phyloP scores from a whole-genome alignment of 208 protist species.

The Leishmania gerbilli region DNA sequence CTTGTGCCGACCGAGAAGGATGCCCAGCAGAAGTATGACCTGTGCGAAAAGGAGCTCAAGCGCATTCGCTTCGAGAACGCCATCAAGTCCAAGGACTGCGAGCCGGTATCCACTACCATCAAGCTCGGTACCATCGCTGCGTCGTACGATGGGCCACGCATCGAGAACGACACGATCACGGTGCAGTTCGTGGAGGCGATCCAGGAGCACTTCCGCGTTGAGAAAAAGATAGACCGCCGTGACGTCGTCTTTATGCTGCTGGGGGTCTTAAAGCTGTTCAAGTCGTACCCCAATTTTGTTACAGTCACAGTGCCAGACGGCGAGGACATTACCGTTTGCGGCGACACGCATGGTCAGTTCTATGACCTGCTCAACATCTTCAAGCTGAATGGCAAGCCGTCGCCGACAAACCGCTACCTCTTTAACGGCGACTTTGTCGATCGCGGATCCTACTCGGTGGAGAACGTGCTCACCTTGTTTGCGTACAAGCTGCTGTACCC shows the following conservation, averaged over 20 bases:
- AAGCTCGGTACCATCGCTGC: conserved; percentile 67
- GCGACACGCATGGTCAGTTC: conserved; percentile 99
- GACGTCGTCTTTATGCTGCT: conserved; percentile 90
- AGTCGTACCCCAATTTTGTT: conserved; percentile 87
- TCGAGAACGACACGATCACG: conserved; percentile 73
- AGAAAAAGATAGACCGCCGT: conserved; percentile 86
- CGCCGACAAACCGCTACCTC: conserved; percentile 92
- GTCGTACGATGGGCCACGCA: conserved; percentile 76
- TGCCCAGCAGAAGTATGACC: conserved; percentile 89
- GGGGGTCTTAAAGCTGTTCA: conserved; percentile 77
- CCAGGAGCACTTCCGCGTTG: conserved; percentile 71
- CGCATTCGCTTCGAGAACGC: conserved; percentile 95
- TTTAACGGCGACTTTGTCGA: conserved; percentile 98
- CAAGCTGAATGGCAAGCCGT: conserved; percentile 87
- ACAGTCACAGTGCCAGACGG: conserved; percentile 83
- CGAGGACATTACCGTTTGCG: conserved; percentile 96
- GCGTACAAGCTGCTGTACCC: conserved; percentile 97
- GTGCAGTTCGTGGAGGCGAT: conserved; percentile 81
- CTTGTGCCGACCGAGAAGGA: conserved; percentile 92
- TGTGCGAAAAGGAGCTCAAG: conserved; percentile 94
- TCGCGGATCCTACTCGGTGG: conserved; percentile 96
- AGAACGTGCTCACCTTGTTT: conserved; percentile 96
- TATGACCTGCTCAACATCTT: conserved; percentile 99
- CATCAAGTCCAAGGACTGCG: conserved; percentile 87
- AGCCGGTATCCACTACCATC: conserved; percentile 74